Base-by-base conservation (phyloP, 2,329 filamentous ascomycete species). In the Hypoxylon sp. region DNA sequence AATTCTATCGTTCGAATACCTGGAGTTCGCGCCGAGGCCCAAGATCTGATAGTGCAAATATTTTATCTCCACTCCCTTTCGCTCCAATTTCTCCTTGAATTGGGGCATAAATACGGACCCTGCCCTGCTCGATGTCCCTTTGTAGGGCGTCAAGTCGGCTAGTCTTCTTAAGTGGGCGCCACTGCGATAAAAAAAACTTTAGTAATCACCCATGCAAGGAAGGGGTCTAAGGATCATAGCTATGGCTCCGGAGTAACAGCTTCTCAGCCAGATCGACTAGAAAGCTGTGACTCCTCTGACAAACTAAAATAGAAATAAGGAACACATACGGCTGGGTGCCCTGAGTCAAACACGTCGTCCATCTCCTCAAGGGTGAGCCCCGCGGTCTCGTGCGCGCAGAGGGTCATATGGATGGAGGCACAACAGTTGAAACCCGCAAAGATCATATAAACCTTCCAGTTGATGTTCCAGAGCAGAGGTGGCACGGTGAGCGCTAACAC, bases 291-390 rank as follows among this genome's bases (percentile, higher is more conserved):
- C 38, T 21, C n/a, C 1, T 43, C 11, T 3, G 17, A 10, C 17
- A 21, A n/a, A 2, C 9, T 3, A 21, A 43, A 17, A 17, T 17
- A 9, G n/a, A 19, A 43, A 43, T 9, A 43, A 43, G 38, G 38
- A 43, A 43, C 11, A 30, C 51, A 41, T 25, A 53, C 51, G 2
- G 89, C 86, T 1, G 85, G 86, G 1, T 82, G 75, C 0, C 86
- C 86, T 6, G 84, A 83, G 71, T 87, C 83, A 76, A 94, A 94
- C 69, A 94, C 89, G 13, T 87, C 87, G 70, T 92, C 91, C 78
- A 93, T 90, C 76, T 94, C 91, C 75, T 94, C 92, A 0, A 94
- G 86, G 0, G 90, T 91, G 79, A 89, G 92, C 11, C 91, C 91
- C 41, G 89, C 87, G 0, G 91, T 93, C 79, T 93, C 84, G 0